A percentile compares a stretch with the other conserved stretches of the same genome.
phyloP scores from a whole-genome alignment of 345 rosid genomes.

The Citrus sinensis region DNA sequence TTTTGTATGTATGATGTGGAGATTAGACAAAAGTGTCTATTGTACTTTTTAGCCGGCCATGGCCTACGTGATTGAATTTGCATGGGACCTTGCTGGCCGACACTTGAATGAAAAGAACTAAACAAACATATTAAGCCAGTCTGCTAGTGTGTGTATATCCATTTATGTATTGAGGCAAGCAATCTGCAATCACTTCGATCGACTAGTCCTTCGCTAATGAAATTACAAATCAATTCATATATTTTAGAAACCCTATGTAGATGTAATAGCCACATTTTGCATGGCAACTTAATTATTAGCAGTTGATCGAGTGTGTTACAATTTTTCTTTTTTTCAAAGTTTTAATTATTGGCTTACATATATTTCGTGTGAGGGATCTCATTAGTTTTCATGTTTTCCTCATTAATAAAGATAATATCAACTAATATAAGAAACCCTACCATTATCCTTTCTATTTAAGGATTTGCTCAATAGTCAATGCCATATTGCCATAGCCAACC shows the following conservation, averaged over 20 bases:
- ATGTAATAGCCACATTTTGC: not conserved
- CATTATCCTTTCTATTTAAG: not conserved
- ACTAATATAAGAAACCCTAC: not conserved
- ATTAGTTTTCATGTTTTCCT: not conserved
- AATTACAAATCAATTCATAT: not conserved
- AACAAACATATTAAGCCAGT: not conserved
- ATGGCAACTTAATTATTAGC: not conserved
- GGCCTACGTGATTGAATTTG: constrained; percentile 15
- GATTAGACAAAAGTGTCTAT: not conserved
- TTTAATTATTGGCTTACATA: not conserved
- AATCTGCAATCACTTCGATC: not conserved
- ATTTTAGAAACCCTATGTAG: no score
- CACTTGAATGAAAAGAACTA: not conserved
- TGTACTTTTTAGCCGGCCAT: constrained; percentile 15
- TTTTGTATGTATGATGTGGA: not conserved
- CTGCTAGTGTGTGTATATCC: not conserved
- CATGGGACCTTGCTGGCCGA: constrained; percentile 22
- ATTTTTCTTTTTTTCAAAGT: no score
- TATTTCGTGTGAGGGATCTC: not conserved
- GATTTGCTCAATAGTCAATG: not conserved
- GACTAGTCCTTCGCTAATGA: not conserved
- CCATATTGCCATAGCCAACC: not conserved
- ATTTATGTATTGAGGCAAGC: not conserved
- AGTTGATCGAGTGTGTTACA: not conserved
- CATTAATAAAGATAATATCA: not conserved